These are phyloP conservation scores for Diaporthe citrichinensis DNA, from an alignment of 2,329 filamentous ascomycete genomes.

Conservation along the genomic window DNA sequence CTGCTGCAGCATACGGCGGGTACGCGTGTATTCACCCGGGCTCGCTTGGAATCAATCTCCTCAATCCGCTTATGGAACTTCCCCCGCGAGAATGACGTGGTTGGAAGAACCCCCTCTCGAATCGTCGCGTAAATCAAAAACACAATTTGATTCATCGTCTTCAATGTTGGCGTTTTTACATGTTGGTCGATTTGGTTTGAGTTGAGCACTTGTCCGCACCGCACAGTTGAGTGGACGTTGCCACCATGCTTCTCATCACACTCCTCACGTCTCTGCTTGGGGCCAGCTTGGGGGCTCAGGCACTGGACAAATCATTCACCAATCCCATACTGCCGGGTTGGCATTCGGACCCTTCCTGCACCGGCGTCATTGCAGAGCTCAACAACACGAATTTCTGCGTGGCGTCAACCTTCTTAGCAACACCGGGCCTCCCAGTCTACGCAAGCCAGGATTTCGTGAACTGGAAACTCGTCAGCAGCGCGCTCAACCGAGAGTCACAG, in stretches of 20 bases:
- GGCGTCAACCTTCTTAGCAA: conserved; percentile 59
- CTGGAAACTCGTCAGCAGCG: conserved; percentile 51
- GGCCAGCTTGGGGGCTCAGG: neutral
- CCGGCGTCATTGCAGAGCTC: conserved; percentile 53
- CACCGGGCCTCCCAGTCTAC: conserved; percentile 61
- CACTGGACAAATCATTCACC: conserved; percentile 24
- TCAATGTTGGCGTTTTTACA: neutral
- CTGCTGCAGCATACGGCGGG: neutral
- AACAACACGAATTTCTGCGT: conserved; percentile 59
- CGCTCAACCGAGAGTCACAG: conserved; percentile 33
- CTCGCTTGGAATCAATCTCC: neutral
- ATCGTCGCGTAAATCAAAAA: neutral
- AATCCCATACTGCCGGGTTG: conserved; percentile 64
- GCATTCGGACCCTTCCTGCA: conserved; percentile 60
- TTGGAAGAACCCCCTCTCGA: conserved; percentile 12
- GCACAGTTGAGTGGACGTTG: neutral
- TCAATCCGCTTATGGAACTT: neutral
- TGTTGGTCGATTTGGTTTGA: too few species aligned
- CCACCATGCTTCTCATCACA: neutral
- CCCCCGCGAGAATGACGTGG: conserved; percentile 4
- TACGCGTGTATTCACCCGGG: neutral
- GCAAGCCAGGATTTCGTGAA: conserved; percentile 58
- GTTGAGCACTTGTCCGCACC: neutral
- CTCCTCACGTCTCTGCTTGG: neutral
- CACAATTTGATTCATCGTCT: neutral